Evolutionary conservation across 441 rosid species (phyloP), one percentile per base, ranked within the genome.

Genomic region (Eutrema salsugineum): DNA sequence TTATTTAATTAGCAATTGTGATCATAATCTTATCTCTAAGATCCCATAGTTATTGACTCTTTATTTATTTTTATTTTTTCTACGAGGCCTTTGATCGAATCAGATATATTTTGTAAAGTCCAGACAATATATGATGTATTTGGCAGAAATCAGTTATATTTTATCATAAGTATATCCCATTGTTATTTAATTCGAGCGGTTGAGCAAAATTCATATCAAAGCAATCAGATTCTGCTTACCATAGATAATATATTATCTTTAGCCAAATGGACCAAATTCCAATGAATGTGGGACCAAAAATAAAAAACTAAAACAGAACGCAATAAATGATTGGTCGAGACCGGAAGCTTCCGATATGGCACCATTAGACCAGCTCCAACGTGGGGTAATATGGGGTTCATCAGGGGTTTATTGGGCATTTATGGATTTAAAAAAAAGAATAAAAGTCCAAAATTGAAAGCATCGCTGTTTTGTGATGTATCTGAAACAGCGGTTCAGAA

Each of bases 161-260:
- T 33, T 40, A 44, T 73, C 28, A 47, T 57, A 27, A n/a, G n/a
- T 60, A 2, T 46, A 43, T 6, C 35, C 27, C 16, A 35, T 46
- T 50, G 63, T 71, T 64, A 77, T 50, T 77, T 40, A 65, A 64
- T 71, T 59, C 65, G 68, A 65, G 68, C 69, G 15, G 72, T 77
- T 71, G 77, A 71, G 20, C 68, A 43, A 43, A 33, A 64, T 48
- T 70, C 5, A 57, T 32, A 36, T 15, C 67, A 15, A 69, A 48
- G 71, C 79, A 57, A 77, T 70, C 80, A 65, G 72, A 70, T 77
- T 77, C 76, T 76, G 71, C 79, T 58, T 64, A 70, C 72, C 68
- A 30, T 58, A 63, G 10, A 49, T 68, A 76, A 59, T 57, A 65
- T 59, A 65, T 49, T 57, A 5, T 15, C 32, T 30, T 17, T 40